Evolutionary conservation across 23 red algal genomes (phyloP).

Genomic region (Gracilariopsis chorda): DNA sequence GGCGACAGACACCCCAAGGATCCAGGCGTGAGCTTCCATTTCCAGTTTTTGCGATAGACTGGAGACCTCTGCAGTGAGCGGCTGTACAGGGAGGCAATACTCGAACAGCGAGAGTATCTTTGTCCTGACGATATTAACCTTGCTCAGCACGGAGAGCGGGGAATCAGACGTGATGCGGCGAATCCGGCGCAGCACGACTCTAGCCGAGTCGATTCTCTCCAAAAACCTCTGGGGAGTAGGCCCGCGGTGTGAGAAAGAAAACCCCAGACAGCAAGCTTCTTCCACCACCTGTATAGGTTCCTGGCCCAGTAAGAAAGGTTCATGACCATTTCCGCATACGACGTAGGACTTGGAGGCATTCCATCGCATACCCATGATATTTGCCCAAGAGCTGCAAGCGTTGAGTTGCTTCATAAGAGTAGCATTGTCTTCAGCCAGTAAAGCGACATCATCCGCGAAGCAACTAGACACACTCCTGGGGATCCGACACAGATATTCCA

Average conservation of each 20-base stretch:
- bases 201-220: background rate
- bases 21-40: background rate
- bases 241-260: no score
- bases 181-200: background rate
- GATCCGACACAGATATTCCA: background rate
- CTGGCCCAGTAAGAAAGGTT: background rate
- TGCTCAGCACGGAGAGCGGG: background rate
- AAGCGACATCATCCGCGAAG: constrained; percentile 19
- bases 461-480: background rate
- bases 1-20: background rate
- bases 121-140: background rate
- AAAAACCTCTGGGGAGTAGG: no score
- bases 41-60: background rate
- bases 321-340: background rate
- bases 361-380: background rate
- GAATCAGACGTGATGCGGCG: background rate
- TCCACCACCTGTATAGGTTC: background rate
- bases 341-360: background rate
- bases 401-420: background rate
- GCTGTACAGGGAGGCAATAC: background rate
- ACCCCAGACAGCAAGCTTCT: background rate
- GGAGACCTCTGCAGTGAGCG: background rate
- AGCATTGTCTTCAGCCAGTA: background rate
- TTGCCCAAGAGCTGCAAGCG: background rate
- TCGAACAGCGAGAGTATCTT: background rate